Evolutionary conservation across 2,329 filamentous ascomycete genomes (phyloP).

Genomic region (Lasiodiplodia theobromae): DNA sequence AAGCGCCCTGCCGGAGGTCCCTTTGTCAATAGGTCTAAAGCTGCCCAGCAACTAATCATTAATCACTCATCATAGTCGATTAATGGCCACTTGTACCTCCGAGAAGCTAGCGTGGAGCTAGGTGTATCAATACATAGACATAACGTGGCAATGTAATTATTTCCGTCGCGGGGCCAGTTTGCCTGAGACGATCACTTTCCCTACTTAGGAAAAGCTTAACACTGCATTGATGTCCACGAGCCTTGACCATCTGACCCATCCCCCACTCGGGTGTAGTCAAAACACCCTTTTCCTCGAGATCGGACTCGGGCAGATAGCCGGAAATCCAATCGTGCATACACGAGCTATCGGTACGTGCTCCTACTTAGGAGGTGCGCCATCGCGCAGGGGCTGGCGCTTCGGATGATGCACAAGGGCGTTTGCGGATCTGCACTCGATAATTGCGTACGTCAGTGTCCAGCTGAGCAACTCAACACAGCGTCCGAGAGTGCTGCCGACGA

Average conservation of each 20-base stretch:
- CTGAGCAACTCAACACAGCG: background rate
- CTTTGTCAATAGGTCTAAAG: background rate
- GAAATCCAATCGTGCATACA: background rate
- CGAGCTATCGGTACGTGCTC: background rate
- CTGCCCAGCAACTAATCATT: background rate
- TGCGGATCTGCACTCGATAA: slow-evolving; percentile 6
- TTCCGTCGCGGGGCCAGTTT: background rate
- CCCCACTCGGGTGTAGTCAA: background rate
- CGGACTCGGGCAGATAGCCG: slow-evolving; percentile 17
- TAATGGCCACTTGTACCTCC: background rate
- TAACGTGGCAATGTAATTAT: background rate
- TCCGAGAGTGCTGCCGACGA: background rate
- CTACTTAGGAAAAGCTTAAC: background rate
- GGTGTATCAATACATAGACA: background rate
- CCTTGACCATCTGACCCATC: background rate
- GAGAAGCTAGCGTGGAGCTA: background rate
- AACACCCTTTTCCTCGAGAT: background rate
- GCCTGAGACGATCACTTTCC: slow-evolving; percentile 5
- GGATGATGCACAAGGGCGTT: background rate
- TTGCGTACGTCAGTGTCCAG: background rate
- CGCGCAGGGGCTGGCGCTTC: background rate
- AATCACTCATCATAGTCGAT: background rate
- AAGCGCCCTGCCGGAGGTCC: background rate
- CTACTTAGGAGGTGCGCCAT: background rate
- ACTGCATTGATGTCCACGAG: background rate